phyloP scores from a whole-genome alignment of 148 eudicot species.

The Persicaria tinctoria region DNA sequence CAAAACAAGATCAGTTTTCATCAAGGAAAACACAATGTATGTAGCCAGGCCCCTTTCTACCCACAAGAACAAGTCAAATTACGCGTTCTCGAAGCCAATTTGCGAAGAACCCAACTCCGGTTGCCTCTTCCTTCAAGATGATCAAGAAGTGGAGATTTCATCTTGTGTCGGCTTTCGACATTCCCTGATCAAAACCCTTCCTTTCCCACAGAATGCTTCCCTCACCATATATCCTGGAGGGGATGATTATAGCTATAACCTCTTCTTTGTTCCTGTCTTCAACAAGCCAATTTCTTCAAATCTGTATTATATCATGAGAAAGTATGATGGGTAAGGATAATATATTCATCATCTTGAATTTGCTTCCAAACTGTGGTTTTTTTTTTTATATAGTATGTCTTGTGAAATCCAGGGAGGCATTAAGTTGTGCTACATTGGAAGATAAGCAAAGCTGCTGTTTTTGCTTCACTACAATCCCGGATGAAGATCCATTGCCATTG shows the following conservation, averaged over 20 bases:
- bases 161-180: neutral
- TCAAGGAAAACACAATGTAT: neutral
- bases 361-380: neutral
- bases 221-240: neutral
- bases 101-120: neutral
- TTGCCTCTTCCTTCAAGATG: constrained; percentile 7
- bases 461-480: constrained; percentile 22
- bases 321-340: neutral
- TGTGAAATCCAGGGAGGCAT: neutral
- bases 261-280: constrained; percentile 25
- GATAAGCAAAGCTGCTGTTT: constrained; percentile 23
- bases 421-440: constrained; percentile 7
- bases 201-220: constrained; percentile 2
- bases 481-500: constrained; percentile 40
- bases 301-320: constrained; percentile 26
- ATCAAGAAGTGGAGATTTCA: constrained; percentile 1
- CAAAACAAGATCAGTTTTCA: constrained; percentile 3
- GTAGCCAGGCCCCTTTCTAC: neutral
- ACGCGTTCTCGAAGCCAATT: neutral
- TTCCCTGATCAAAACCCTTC: neutral
- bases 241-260: constrained; percentile 6
- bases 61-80: neutral
- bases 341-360: neutral
- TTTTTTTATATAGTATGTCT: neutral
- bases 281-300: constrained; percentile 26